A percentile compares a stretch with the other conserved stretches of the same genome.
Evolutionary conservation across 176 grass and related monocot species (phyloP).

Genomic region (Avena sativa): DNA sequence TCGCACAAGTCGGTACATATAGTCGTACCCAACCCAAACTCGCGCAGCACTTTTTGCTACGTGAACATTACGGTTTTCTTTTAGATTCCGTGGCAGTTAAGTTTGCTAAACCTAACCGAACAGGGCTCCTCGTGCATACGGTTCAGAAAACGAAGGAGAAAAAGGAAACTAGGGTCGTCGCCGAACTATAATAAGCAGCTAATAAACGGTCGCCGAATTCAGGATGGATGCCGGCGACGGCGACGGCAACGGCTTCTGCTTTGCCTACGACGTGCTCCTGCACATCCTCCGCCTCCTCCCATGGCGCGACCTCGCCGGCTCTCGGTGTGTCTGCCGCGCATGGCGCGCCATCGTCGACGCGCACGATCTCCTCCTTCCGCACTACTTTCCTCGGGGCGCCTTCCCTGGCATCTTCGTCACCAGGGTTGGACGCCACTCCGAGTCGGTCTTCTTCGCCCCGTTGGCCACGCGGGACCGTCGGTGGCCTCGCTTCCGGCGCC

Average conservation of each 20-base stretch:
- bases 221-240: not conserved
- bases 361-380: not conserved
- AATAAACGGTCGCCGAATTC: not conserved
- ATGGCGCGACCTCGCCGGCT: not conserved
- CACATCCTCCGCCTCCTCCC: not conserved
- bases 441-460: not conserved
- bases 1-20: too few species aligned
- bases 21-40: too few species aligned
- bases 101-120: too few species aligned
- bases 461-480: not conserved
- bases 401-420: conserved; percentile 4
- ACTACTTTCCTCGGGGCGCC: not conserved
- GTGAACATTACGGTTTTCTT: too few species aligned
- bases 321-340: not conserved
- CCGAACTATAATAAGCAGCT: too few species aligned
- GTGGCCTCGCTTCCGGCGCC: not conserved
- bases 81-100: too few species aligned
- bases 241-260: not conserved
- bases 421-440: not conserved
- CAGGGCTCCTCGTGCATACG: too few species aligned
- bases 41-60: too few species aligned
- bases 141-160: too few species aligned
- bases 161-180: too few species aligned
- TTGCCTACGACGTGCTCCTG: not conserved
- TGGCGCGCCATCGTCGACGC: not conserved